Evolutionary conservation across 208 protist genomes (phyloP).

Genomic region (Trypanosoma boissoni): DNA sequence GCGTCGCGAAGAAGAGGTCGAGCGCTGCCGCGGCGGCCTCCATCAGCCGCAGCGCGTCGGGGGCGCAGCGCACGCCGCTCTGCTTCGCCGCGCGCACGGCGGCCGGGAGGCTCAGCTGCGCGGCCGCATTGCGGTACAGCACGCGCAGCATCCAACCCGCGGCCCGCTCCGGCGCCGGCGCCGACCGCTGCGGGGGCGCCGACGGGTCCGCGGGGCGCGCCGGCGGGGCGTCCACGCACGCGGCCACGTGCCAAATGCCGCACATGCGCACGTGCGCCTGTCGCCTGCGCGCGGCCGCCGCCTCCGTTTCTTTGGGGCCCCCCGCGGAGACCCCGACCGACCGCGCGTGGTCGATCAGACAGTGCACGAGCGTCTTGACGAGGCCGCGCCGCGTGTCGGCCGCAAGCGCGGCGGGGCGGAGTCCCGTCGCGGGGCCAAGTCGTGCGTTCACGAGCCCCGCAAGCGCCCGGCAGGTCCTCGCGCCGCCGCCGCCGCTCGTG

Average conservation of each 20-base stretch:
- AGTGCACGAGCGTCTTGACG: constrained; percentile 57
- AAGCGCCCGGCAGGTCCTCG: too few relatives aligned
- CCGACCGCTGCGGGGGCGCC: not conserved
- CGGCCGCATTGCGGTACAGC: constrained; percentile 48
- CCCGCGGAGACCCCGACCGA: not conserved
- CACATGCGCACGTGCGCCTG: constrained; percentile 34
- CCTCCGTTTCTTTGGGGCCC: not conserved
- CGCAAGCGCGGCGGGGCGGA: constrained; percentile 27
- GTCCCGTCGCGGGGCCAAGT: constrained; percentile 22
- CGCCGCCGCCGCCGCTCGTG: too few relatives aligned
- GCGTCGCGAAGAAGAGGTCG: constrained; percentile 26
- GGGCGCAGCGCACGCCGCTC: not conserved
- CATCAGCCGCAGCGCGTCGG: constrained; percentile 19
- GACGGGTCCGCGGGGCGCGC: not conserved
- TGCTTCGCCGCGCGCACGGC: constrained; percentile 13
- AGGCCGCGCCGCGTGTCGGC: constrained; percentile 35
- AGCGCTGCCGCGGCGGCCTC: constrained; percentile 37
- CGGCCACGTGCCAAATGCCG: constrained; percentile 45
- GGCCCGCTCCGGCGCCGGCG: constrained; percentile 19
- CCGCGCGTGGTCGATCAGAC: constrained; percentile 49
- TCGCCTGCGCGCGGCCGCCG: constrained; percentile 21
- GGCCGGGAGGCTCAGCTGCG: constrained; percentile 37
- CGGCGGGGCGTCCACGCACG: constrained; percentile 38
- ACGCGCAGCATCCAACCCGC: constrained; percentile 57
- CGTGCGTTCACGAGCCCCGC: constrained; percentile 30